Evolutionary conservation across 805 yeast genomes (phyloP).

Genomic region (Cyberlindnera lachancei): DNA sequence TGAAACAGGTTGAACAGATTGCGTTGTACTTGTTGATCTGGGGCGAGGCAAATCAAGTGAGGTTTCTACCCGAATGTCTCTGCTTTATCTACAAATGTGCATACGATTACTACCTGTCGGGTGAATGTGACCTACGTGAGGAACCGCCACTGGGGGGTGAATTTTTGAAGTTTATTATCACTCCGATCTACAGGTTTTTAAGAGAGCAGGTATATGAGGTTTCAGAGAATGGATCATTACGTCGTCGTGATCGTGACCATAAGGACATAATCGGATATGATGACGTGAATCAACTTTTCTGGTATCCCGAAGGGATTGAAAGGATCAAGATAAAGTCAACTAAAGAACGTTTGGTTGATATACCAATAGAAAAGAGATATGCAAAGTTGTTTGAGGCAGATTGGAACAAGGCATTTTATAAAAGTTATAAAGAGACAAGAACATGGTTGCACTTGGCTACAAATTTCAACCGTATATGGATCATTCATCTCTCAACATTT

Average conservation of each 20-base stretch:
- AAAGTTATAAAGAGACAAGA: conserved; percentile 69
- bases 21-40: conserved; percentile 70
- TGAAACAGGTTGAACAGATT: conserved; percentile 53
- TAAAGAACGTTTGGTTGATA: conserved; percentile 40
- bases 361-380: conserved; percentile 48
- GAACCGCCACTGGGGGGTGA: conserved; percentile 25
- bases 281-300: conserved; percentile 80
- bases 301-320: conserved; percentile 72
- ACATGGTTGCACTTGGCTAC: conserved; percentile 70
- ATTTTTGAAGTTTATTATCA: conserved; percentile 58
- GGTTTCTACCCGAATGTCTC: conserved; percentile 84
- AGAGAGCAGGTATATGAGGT: conserved; percentile 45
- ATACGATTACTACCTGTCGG: conserved; percentile 47
- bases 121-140: conserved; percentile 27
- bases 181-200: conserved; percentile 61
- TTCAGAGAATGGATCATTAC: conserved; percentile 38
- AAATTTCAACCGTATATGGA: conserved; percentile 76
- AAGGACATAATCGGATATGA: conserved; percentile 74
- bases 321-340: conserved; percentile 41
- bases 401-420: conserved; percentile 64
- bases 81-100: conserved; percentile 83
- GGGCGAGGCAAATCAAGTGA: conserved; percentile 85
- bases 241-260: conserved; percentile 54
- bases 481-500: conserved; percentile 63
- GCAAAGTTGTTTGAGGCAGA: conserved; percentile 40